These are phyloP conservation scores for Ophiorrhiza pumila DNA, from an alignment of 257 asterid genomes.

Conservation along the genomic window DNA sequence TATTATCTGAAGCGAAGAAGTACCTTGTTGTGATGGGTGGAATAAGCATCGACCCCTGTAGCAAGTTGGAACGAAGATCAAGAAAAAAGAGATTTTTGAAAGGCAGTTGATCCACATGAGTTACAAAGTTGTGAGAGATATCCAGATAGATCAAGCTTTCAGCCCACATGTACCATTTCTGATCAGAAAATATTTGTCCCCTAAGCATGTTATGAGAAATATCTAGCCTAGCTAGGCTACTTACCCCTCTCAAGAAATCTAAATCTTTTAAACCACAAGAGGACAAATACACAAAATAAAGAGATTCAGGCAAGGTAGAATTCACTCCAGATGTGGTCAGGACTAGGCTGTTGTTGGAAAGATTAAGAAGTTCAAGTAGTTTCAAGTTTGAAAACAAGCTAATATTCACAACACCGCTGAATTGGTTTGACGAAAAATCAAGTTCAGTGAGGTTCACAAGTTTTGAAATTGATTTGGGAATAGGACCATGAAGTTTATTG, in stretches of 20 bases:
- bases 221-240: not conserved
- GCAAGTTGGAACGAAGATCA: conserved; percentile 12
- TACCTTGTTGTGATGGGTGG: not conserved
- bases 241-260: not conserved
- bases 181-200: conserved; percentile 3
- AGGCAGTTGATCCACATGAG: not conserved
- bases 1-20: conserved; percentile 18
- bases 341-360: conserved; percentile 23
- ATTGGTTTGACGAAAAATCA: conserved; percentile 22
- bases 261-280: conserved; percentile 12
- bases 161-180: conserved; percentile 9
- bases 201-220: conserved; percentile 15
- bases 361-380: conserved; percentile 15
- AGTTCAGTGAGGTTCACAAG: conserved; percentile 18
- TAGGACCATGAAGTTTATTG: conserved; percentile 20
- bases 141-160: not conserved
- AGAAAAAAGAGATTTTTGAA: not conserved
- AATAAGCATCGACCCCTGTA: conserved; percentile 11
- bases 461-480: conserved; percentile 25
- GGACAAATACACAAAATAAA: conserved; percentile 1
- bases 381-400: conserved; percentile 23
- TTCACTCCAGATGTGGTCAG: conserved; percentile 7
- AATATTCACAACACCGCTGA: conserved; percentile 21
- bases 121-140: conserved; percentile 19
- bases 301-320: conserved; percentile 11